Conservation (phyloP, 768 basidiomycete genomes). For the Tulasnella sp. region DNA sequence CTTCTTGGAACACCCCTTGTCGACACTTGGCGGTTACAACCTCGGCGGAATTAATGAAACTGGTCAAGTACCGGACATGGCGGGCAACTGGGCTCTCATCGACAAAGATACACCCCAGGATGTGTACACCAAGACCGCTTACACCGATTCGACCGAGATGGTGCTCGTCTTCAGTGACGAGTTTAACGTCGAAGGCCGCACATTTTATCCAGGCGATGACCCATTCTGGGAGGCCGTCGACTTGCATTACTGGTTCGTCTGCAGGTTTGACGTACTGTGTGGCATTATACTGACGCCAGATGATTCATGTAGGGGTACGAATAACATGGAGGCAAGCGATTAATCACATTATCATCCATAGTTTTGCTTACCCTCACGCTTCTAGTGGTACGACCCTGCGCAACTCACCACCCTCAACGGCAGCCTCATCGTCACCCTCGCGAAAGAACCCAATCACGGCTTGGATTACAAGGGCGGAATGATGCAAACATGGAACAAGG, state of each 20-base stretch:
- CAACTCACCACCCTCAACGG: conserved; percentile 73
- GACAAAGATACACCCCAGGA: conserved; percentile 69
- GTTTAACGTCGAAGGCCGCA: conserved; percentile 73
- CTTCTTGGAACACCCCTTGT: conserved; percentile 25
- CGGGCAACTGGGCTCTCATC: conserved; percentile 64
- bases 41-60: conserved; percentile 81
- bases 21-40: conserved; percentile 58
- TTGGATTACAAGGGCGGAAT: conserved; percentile 58
- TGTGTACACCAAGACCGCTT: conserved; percentile 53
- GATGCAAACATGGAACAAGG: conserved; percentile 67
- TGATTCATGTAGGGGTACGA: conserved; percentile 38
- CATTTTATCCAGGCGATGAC: conserved; percentile 85
- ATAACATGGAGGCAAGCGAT: conserved; percentile 54
- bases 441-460: conserved; percentile 61
- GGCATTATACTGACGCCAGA: neutral
- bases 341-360: neutral
- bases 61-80: conserved; percentile 80
- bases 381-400: conserved; percentile 75
- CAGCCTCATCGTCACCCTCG: conserved; percentile 67
- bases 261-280: conserved; percentile 37
- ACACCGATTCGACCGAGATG: conserved; percentile 53
- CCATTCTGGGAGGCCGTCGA: conserved; percentile 85
- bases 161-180: conserved; percentile 84
- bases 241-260: conserved; percentile 42
- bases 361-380: neutral